Conservation (phyloP, 2,329 filamentous ascomycete genomes). For the Myriosclerotinia curreyana region DNA sequence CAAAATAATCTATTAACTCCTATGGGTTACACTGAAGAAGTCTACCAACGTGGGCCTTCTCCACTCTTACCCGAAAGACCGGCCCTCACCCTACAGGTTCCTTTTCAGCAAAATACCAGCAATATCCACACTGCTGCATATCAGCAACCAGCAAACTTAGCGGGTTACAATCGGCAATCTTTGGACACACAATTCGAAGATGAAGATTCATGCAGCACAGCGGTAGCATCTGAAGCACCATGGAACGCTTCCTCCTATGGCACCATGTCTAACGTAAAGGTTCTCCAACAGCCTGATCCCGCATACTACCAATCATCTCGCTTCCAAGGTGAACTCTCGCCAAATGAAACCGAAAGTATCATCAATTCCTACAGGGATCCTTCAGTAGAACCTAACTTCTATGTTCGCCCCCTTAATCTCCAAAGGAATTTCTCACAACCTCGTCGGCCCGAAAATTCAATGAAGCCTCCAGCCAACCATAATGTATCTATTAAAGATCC, state of each 20-base stretch:
- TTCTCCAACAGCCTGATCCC: constrained; percentile 7
- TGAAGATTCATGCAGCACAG: constrained; percentile 27
- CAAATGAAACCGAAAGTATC: constrained; percentile 17
- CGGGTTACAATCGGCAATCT: constrained; percentile 32
- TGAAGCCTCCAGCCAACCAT: neutral
- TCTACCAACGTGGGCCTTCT: constrained; percentile 29
- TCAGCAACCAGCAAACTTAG: constrained; percentile 18
- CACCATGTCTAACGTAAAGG: neutral
- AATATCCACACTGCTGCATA: constrained; percentile 23
- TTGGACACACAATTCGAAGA: constrained; percentile 39
- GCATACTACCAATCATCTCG: constrained; percentile 13
- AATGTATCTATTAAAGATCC: constrained; percentile 7
- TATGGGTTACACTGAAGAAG: constrained; percentile 26
- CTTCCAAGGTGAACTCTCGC: constrained; percentile 2
- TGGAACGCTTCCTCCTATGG: constrained; percentile 19
- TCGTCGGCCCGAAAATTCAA: constrained; percentile 15
- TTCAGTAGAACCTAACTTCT: constrained; percentile 13
- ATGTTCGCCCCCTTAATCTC: constrained; percentile 21
- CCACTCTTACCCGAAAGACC: constrained; percentile 38
- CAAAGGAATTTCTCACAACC: constrained; percentile 21
- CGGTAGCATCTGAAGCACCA: constrained; percentile 19
- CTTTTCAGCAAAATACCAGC: constrained; percentile 21
- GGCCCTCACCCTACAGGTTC: constrained; percentile 33
- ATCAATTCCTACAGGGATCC: constrained; percentile 18
- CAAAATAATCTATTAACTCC: constrained; percentile 11